Evolutionary conservation across 1,139 yeast genomes (phyloP).

Genomic region (Lodderomyces parapsilosis): DNA sequence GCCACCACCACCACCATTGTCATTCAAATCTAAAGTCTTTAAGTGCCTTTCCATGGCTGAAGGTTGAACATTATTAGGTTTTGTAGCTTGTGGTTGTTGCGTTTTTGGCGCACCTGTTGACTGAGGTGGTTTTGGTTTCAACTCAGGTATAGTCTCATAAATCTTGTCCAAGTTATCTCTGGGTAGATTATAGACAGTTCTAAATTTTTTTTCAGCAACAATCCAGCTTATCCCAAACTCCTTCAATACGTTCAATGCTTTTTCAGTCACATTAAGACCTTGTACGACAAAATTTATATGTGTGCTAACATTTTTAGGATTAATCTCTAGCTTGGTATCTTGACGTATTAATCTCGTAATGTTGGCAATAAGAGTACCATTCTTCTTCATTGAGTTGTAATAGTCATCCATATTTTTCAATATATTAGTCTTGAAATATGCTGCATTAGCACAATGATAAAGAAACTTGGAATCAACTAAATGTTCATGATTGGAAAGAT

Average conservation of each 20-base stretch:
- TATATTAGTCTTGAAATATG: constrained; percentile 26
- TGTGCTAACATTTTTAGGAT: constrained; percentile 38
- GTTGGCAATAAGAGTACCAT: constrained; percentile 51
- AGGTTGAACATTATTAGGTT: neutral
- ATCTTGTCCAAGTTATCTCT: constrained; percentile 21
- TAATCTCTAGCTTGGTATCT: constrained; percentile 36
- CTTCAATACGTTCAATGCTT: constrained; percentile 24
- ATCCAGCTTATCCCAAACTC: constrained; percentile 40
- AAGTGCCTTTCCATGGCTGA: constrained; percentile 14
- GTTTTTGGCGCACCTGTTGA: constrained; percentile 2
- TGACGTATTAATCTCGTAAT: constrained; percentile 50
- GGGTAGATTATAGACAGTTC: constrained; percentile 35
- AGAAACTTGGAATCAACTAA: constrained; percentile 40
- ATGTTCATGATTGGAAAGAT: constrained; percentile 40
- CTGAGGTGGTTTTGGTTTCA: constrained; percentile 8
- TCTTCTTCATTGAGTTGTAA: constrained; percentile 49
- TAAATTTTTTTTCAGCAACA: constrained; percentile 34
- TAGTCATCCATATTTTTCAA: constrained; percentile 41
- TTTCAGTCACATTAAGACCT: constrained; percentile 26
- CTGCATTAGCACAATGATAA: constrained; percentile 24
- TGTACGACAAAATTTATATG: constrained; percentile 38
- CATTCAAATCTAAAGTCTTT: constrained; percentile 19
- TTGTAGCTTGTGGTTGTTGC: neutral
- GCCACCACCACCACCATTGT: constrained; percentile 10
- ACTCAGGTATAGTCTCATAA: constrained; percentile 17